Percentiles rank a stretch among this genome's conserved stretches.
These are phyloP conservation scores for Psophocarpus tetragonolobus DNA, from an alignment of 306 rosid species.

Conservation along the genomic window DNA sequence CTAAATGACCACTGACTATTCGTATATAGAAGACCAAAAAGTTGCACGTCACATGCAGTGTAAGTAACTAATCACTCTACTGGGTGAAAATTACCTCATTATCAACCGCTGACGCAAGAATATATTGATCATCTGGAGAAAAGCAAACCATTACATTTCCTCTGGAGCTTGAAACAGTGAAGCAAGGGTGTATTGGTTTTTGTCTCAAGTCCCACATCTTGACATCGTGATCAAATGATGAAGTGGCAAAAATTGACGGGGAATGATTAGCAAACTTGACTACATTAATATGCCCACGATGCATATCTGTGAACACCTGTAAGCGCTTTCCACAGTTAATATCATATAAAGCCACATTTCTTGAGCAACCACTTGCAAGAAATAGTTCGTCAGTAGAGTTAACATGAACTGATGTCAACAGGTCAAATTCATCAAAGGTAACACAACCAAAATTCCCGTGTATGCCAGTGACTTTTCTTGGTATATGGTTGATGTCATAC, in stretches of 20 bases:
- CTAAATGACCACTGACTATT: not conserved
- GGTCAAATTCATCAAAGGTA: conserved; percentile 75
- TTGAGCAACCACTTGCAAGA: conserved; percentile 88
- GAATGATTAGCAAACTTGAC: conserved; percentile 84
- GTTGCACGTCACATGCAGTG: not conserved
- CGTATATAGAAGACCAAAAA: not conserved
- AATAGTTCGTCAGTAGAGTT: conserved; percentile 75
- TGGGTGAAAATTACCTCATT: conserved; percentile 60
- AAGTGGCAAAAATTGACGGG: conserved; percentile 76
- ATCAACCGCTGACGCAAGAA: conserved; percentile 81
- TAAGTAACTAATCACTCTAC: conserved; percentile 20
- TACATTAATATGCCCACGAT: conserved; percentile 78
- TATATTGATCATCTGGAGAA: conserved; percentile 88
- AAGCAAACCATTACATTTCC: conserved; percentile 95
- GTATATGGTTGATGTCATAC: conserved; percentile 57
- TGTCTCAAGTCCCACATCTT: conserved; percentile 95
- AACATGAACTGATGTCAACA: conserved; percentile 85
- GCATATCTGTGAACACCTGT: conserved; percentile 78
- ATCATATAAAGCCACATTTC: conserved; percentile 83
- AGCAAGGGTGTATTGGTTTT: conserved; percentile 67
- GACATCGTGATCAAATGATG: conserved; percentile 83
- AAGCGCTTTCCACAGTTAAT: conserved; percentile 63
- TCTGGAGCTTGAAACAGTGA: conserved; percentile 71
- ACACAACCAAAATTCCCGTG: conserved; percentile 49
- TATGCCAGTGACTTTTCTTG: conserved; percentile 40